These are phyloP conservation scores for Termitomyces sp. DNA, from an alignment of 768 basidiomycete species.

Conservation along the genomic window DNA sequence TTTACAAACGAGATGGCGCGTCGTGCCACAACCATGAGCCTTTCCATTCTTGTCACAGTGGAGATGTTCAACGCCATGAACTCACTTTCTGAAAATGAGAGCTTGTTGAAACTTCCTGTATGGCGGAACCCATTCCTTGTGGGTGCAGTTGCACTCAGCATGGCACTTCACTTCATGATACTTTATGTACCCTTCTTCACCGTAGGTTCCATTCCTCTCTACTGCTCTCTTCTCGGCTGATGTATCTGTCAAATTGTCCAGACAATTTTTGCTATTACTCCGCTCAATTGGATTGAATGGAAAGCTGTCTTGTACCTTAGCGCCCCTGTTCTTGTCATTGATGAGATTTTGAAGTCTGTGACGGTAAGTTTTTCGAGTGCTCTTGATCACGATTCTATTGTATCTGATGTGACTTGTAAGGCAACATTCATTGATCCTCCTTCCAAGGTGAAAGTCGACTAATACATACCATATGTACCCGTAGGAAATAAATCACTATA, in stretches of 20 bases:
- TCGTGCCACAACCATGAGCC: constrained; percentile 90
- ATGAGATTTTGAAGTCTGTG: constrained; percentile 85
- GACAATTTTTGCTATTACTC: constrained; percentile 87
- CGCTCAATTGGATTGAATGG: constrained; percentile 95
- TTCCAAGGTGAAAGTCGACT: constrained; percentile 46
- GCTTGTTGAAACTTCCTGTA: constrained; percentile 77
- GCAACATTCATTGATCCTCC: constrained; percentile 55
- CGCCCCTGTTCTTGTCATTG: constrained; percentile 83
- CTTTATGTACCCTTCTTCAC: constrained; percentile 97
- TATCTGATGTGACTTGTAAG: constrained; percentile 23
- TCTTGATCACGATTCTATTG: neutral
- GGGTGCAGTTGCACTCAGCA: constrained; percentile 82
- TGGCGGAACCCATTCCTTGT: constrained; percentile 97
- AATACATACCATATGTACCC: constrained; percentile 16
- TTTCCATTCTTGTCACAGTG: constrained; percentile 93
- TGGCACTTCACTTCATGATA: constrained; percentile 91
- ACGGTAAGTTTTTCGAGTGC: constrained; percentile 44
- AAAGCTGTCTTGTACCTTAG: constrained; percentile 86
- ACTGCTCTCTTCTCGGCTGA: neutral
- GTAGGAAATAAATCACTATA: constrained; percentile 13
- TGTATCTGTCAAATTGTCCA: constrained; percentile 22
- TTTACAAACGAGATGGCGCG: constrained; percentile 85
- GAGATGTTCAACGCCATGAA: constrained; percentile 99
- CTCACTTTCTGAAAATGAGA: constrained; percentile 96
- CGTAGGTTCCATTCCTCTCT: constrained; percentile 37